These are phyloP conservation scores for Talaromyces sp. DNA, from an alignment of 2,329 filamentous ascomycete species.

Conservation along the genomic window DNA sequence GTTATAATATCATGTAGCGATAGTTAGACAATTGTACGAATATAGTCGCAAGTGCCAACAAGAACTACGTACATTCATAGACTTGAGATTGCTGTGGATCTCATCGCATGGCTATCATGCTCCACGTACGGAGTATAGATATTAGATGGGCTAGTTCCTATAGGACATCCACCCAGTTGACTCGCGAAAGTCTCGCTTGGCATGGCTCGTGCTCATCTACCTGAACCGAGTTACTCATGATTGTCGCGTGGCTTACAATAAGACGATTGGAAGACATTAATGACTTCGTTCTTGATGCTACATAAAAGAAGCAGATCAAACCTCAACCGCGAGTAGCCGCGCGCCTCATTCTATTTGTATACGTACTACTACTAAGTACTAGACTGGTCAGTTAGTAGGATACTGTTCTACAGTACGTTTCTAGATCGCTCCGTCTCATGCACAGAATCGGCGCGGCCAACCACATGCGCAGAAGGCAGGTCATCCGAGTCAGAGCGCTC, in stretches of 20 bases:
- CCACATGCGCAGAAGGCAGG: too few species aligned
- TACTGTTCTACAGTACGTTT: background rate
- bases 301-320: background rate
- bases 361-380: too few species aligned
- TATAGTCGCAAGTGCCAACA: background rate
- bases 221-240: background rate
- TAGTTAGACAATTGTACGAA: background rate
- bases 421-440: background rate
- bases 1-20: background rate
- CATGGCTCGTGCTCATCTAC: background rate
- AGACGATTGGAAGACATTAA: too few species aligned
- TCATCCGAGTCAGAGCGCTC: background rate
- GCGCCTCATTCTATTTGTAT: background rate
- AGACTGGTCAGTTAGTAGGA: too few species aligned
- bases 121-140: background rate
- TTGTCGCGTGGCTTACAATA: background rate
- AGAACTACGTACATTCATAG: background rate
- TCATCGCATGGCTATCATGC: background rate
- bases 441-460: background rate
- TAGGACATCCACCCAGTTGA: background rate
- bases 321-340: background rate
- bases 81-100: background rate
- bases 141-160: background rate
- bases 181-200: background rate
- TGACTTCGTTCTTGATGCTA: too few species aligned